Percentiles rank a stretch among this genome's conserved stretches.
Evolutionary conservation across 2,329 filamentous ascomycete species (phyloP).

Genomic region (Dendrostoma leiphaemia): DNA sequence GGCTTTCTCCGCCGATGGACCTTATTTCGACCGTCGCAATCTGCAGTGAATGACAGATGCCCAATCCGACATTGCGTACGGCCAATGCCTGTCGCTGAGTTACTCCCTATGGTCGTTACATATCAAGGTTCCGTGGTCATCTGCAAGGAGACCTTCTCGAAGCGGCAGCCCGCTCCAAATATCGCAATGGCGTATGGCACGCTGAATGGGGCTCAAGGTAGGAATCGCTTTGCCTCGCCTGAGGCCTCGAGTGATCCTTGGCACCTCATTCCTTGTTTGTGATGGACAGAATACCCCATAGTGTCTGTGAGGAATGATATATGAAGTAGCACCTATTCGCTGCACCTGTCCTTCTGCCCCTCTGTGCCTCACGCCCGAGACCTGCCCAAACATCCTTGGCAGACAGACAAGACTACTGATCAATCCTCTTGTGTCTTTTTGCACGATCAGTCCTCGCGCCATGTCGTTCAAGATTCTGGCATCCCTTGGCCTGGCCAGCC

Average conservation of each 20-base stretch:
- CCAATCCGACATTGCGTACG: background rate
- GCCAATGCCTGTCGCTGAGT: too few relatives aligned
- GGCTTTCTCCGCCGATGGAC: background rate
- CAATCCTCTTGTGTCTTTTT: background rate
- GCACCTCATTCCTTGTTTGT: too few relatives aligned
- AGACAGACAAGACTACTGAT: background rate
- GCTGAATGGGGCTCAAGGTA: background rate
- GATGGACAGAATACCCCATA: too few relatives aligned
- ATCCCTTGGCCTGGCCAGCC: constrained; percentile 12
- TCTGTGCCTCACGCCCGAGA: background rate
- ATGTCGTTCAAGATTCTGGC: constrained; percentile 13
- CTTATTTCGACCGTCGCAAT: background rate
- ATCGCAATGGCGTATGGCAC: background rate
- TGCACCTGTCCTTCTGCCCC: background rate
- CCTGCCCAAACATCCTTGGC: too few relatives aligned
- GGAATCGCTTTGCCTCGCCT: background rate
- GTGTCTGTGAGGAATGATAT: too few relatives aligned
- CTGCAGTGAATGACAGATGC: background rate
- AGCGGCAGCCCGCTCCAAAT: constrained; percentile 11
- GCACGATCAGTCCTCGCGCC: background rate
- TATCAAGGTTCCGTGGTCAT: background rate
- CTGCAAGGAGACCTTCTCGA: constrained; percentile 17
- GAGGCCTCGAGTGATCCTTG: background rate
- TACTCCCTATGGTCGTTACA: background rate
- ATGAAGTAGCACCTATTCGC: background rate